Base-by-base conservation (phyloP, 129 eudicot species). In the Smallanthus sonchifolius region DNA sequence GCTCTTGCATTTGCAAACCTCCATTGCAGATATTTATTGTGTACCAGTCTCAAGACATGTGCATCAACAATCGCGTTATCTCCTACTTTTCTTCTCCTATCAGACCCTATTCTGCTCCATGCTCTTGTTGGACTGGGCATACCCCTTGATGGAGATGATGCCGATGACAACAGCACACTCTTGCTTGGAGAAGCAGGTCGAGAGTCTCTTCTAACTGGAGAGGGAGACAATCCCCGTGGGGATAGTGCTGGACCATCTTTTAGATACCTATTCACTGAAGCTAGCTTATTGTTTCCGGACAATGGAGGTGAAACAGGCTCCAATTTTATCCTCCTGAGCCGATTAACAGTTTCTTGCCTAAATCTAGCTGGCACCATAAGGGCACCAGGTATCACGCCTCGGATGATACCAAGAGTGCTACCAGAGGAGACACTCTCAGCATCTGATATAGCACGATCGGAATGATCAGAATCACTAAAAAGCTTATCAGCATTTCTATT, bases 1-100 rank as follows among this genome's bases (percentile, higher is more conserved):
- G 81, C 95, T 83, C 85, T 84, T 34, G 92, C 98, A 80, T 92
- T 92, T 6, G 75, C 88, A 65, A 85, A 89, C 45, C 98, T 82
- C 98, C 98, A 92, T 74, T 92, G 98, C 84, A 92, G 66, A 14
- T 82, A 84, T 69, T 86, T 84, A 78, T 87, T 89, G 75, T 89
- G 84, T 9, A 87, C 78, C 57, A 92, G 35, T 81, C 92, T 82
- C 75, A 89, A 80, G 6, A 67, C 80, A 85, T 89, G 95, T 34
- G 95, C 96, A 78, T 89, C 96, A 67, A 65, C 79, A 69, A 86
- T 76, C 11, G 90, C 86, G 16, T 62, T 87, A 68, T 89, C 92
- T 24, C 96, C 92, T 54, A 84, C 86, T 81, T 86, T 89, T 61
- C 84, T 92, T 80, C 97, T 86, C 81, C 92, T 81, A 71, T 40